Evolutionary conservation across 2,329 filamentous ascomycete genomes (phyloP), one percentile per base, ranked within the genome.

Genomic region (Fusarium acutatum): DNA sequence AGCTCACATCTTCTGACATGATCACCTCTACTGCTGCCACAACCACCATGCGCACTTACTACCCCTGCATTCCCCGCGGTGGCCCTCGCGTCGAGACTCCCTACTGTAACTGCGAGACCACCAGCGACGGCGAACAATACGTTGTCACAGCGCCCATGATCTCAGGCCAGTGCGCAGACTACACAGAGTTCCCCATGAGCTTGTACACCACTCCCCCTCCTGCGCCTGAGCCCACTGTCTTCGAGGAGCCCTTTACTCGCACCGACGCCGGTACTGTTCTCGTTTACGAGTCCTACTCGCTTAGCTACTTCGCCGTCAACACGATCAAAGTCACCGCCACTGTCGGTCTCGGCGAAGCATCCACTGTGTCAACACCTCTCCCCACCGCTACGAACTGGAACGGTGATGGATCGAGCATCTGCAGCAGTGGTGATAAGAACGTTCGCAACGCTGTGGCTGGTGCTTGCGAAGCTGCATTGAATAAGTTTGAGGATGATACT

Each of bases 71-170:
- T 6, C 53, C 54, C 13, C 18, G 9, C 0, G 65, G 35, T 0
- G 65, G 65, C 3, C 65, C 65, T 17, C 40, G 54, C 0, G 46
- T 67, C 0, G 63, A 26, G 5, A 49, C 34, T 5, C 63, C 65
- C 13, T 47, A 37, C 30, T 67, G 65, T 12, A 37, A 28, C 28
- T 68, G 65, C 13, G 65, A 68, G n/a, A 68, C 65, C 17, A 68
- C 46, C 12, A 68, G 53, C 30, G 53, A 68, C 0, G 65, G 46
- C 3, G 15, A 67, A 1, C 64, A 38, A 1, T 35, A 61, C 28
- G 47, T 38, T 5, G 64, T 47, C 8, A 68, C 65, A 1, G 65
- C 63, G 3, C 47, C 65, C 5, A 37, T 67, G 47, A 35, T 68
- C 26, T 67, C 63, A 18, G n/a, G 54, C 22, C 32, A 59, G 1